Conservation (phyloP, 1,284 basidiomycete genomes). For the Marasmius sp. region DNA sequence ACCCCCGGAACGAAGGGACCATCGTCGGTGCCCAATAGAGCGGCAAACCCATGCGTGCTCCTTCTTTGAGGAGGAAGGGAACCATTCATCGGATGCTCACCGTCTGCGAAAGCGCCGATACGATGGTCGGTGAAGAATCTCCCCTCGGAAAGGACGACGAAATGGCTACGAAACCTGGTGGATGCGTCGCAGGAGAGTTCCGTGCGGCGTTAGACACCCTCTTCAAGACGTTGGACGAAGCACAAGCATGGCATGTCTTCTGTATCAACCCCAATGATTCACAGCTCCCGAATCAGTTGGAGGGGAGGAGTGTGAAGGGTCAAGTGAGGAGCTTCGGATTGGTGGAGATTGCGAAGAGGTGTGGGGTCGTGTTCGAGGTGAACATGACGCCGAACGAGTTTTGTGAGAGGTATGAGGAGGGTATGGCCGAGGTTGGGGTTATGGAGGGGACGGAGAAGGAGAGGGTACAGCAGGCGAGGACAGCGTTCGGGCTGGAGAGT, state of each 20-base stretch:
- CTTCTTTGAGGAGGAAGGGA: slow-evolving; percentile 81
- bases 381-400: slow-evolving; percentile 89
- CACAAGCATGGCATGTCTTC: slow-evolving; percentile 91
- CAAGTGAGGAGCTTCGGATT: slow-evolving; percentile 86
- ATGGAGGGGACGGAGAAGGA: slow-evolving; percentile 53
- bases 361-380: slow-evolving; percentile 74
- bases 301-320: slow-evolving; percentile 88
- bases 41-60: slow-evolving; percentile 90
- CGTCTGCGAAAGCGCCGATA: slow-evolving; percentile 51
- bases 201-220: slow-evolving; percentile 80
- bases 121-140: slow-evolving; percentile 48
- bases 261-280: slow-evolving; percentile 95
- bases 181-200: slow-evolving; percentile 89
- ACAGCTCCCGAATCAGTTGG: slow-evolving; percentile 92
- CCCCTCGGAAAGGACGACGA: slow-evolving; percentile 46
- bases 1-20: slow-evolving; percentile 90
- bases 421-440: slow-evolving; percentile 48
- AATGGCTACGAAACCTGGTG: slow-evolving; percentile 33
- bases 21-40: slow-evolving; percentile 93
- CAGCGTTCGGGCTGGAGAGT: slow-evolving; percentile 67
- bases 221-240: slow-evolving; percentile 87
- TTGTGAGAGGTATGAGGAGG: slow-evolving; percentile 76
- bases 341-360: slow-evolving; percentile 74
- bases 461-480: slow-evolving; percentile 59
- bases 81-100: slow-evolving; percentile 64